Evolutionary conservation across 306 rosid species (phyloP), one percentile per base, ranked within the genome.

Genomic region (Echinosophora koreensis): DNA sequence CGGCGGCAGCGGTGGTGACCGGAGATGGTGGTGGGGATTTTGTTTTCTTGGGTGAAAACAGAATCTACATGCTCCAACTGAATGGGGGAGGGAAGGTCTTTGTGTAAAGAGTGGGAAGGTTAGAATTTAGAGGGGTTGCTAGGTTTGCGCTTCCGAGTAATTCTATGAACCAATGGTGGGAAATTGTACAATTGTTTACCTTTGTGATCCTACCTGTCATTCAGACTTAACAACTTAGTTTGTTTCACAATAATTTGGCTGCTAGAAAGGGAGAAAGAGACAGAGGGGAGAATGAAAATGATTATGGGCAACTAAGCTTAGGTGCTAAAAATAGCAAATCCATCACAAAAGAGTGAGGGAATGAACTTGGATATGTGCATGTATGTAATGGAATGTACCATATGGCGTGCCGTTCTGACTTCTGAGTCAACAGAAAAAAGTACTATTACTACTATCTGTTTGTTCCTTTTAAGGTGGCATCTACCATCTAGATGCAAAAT

Each of bases 161-260:
- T 22, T 35, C 60, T 82, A 64, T 0, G 2, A 65, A 51, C 76
- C 81, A 79, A 58, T 71, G 82, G 80, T 74, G 66, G 5, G 8
- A 15, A 79, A 37, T 13, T 42, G 17, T 59, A 46, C 41, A 68
- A 32, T 63, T 22, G 28, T 47, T 61, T 37, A 22, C 46, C 10
- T 0, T 42, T 13, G 0, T 58, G 50, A 39, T 49, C 63, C 8
- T 70, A 72, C 15, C 42, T 74, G 41, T 74, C 5, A 49, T 38
- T 8, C 34, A 6, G 4, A 39, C 4, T 81, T 72, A 62, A 77
- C 82, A 71, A 17, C 80, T 82, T 67, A 77, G 6, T 61, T 76
- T 69, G 51, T 54, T 42, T 38, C 65, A 76, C 34, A 28, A 38
- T 52, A 16, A 39, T 71, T 60, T 12, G 15, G 34, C 12, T 66